phyloP scores from a whole-genome alignment of 1,284 basidiomycete genomes.

The Leccinum brunneo-olivaceum region DNA sequence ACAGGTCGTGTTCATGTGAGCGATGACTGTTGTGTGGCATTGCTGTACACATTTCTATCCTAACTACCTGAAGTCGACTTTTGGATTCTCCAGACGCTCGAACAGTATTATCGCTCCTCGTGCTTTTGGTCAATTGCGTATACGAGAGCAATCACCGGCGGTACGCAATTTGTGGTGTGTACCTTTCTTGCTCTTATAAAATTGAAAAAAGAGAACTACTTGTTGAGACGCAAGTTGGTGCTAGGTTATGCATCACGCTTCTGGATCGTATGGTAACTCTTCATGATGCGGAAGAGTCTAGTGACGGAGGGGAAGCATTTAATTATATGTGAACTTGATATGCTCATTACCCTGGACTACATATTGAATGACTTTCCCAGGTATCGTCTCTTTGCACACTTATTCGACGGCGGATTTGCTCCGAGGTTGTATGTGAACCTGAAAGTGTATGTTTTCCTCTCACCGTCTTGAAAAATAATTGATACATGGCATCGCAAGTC shows the following conservation, averaged over 20 bases:
- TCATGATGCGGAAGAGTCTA: conserved; percentile 58
- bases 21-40: conserved; percentile 5
- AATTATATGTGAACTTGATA: conserved; percentile 55
- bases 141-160: conserved; percentile 46
- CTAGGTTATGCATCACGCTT: conserved; percentile 53
- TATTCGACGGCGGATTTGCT: conserved; percentile 46
- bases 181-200: conserved; percentile 1
- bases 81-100: conserved; percentile 61
- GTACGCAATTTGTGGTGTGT: conserved; percentile 39
- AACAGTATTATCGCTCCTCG: conserved; percentile 56
- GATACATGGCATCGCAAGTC: conserved; percentile 34
- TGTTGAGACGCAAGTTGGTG: conserved; percentile 45
- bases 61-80: conserved; percentile 51
- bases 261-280: conserved; percentile 63
- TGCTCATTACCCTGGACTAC: not conserved
- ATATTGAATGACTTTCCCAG: conserved; percentile 28
- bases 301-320: conserved; percentile 59
- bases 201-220: conserved; percentile 44
- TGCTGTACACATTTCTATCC: conserved; percentile 6
- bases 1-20: conserved; percentile 70
- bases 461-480: conserved; percentile 2
- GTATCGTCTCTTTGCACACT: conserved; percentile 48
- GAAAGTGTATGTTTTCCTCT: conserved; percentile 37
- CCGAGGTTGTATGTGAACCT: conserved; percentile 47
- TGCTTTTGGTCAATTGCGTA: conserved; percentile 70